Evolutionary conservation across 2,329 filamentous ascomycete genomes (phyloP).

Genomic region (Sporothrix euskadiensis): DNA sequence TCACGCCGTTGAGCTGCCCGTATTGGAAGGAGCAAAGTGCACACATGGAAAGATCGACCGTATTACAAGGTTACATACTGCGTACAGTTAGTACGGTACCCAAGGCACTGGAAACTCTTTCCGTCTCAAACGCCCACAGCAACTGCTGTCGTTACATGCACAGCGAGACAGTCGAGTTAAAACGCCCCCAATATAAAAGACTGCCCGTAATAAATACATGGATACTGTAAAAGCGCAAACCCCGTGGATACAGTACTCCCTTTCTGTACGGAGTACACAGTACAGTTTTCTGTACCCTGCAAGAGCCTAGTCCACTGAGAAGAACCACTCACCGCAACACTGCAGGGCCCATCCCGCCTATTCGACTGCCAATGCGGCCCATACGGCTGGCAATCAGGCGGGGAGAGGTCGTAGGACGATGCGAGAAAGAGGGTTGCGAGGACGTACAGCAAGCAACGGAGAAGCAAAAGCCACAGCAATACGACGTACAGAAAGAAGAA

Average conservation of each 20-base stretch:
- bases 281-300: not conserved
- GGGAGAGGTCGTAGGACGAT: not conserved
- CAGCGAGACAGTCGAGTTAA: not conserved
- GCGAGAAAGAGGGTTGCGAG: not conserved
- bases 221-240: not conserved
- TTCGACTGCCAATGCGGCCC: slow-evolving; percentile 13
- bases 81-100: slow-evolving; percentile 5
- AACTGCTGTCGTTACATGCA: slow-evolving; percentile 8
- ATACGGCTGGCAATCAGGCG: slow-evolving; percentile 27
- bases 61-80: not conserved
- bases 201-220: not conserved
- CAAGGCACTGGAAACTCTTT: not conserved
- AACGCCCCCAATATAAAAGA: not conserved
- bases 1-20: not conserved
- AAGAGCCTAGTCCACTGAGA: not conserved
- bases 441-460: not conserved
- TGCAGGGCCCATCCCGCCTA: slow-evolving; percentile 18
- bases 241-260: not conserved
- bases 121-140: not conserved
- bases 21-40: not conserved
- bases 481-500: not conserved
- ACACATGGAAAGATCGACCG: not conserved
- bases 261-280: not conserved
- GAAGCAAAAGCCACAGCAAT: not conserved
- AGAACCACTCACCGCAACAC: slow-evolving; percentile 2